Evolutionary conservation across 805 yeast genomes (phyloP), one percentile per base, ranked within the genome.

Genomic region (Saturnispora zaruensis): DNA sequence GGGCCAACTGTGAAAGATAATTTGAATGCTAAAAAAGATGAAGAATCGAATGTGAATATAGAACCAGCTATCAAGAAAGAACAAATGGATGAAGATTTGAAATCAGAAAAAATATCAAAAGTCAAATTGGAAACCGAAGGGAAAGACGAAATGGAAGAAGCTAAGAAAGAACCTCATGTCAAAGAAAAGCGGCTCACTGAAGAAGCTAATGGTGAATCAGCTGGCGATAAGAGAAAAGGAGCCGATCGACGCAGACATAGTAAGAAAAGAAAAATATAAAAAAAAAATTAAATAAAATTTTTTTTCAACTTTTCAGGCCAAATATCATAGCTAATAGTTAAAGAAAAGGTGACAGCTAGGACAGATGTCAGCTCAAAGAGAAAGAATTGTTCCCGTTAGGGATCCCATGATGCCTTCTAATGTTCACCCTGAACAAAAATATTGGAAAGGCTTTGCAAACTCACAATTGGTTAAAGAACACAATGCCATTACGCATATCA

Each of bases 381-480:
- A 80, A 54, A 76, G 87, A 64, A 75, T 87, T 7, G 72, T 76
- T 25, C 82, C 80, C 26, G 77, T 76, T 28, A 76, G 87, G 62
- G 81, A 79, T 53, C 85, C 96, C 1, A 81, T 86, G 1, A 75
- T 87, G 46, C 95, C 96, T 3, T 81, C 86, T 9, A 84, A 81
- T 60, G 82, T 90, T 2, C 87, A 96, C 0, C 91, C 96, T 1
- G 98, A 91, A 57, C 95, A 89, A 61, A 76, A 95, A 57, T 91
- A 86, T 69, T 93, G 98, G 98, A 75, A 95, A 58, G 86, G 88
- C 6, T 90, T 83, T 65, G 68, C 73, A 46, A 84, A 81, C 56
- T 91, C 98, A 3, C 91, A 91, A 63, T 73, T 93, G 36, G 88
- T 90, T 25, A 91, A 93, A 65, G 98, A 93, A 65, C 91, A 87